These are phyloP conservation scores for Xanthoconium purpureum DNA, from an alignment of 768 basidiomycete genomes.

Conservation along the genomic window DNA sequence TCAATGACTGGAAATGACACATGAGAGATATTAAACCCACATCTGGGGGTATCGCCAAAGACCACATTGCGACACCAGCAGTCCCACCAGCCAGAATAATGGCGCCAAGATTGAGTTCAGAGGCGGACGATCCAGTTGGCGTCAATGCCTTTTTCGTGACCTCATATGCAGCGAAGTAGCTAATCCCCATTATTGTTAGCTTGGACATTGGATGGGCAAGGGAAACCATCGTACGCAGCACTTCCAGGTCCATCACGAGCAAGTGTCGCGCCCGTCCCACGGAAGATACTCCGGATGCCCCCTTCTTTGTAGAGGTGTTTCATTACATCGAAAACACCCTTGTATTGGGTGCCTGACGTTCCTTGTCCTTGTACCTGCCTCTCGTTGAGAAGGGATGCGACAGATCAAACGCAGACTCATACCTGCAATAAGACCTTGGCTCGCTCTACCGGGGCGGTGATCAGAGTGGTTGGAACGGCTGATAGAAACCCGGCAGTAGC, in stretches of 20 bases:
- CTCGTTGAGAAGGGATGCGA: conserved; percentile 10
- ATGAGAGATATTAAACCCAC: conserved; percentile 45
- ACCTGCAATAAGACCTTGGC: conserved; percentile 96
- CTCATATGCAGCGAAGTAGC: conserved; percentile 98
- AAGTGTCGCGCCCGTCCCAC: conserved; percentile 91
- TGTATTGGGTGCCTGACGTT: conserved; percentile 67
- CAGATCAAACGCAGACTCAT: conserved; percentile 11
- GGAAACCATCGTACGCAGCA: conserved; percentile 69
- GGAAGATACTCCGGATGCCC: conserved; percentile 85
- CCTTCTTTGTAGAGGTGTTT: conserved; percentile 91
- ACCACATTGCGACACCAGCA: conserved; percentile 98
- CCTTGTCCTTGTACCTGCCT: conserved; percentile 88
- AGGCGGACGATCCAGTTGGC: conserved; percentile 73
- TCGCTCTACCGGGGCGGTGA: conserved; percentile 95
- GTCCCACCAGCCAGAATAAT: conserved; percentile 90
- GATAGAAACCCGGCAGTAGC: conserved; percentile 93
- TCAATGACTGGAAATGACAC: conserved; percentile 4
- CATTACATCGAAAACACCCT: conserved; percentile 89
- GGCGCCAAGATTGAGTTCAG: conserved; percentile 79
- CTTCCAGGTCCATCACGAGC: conserved; percentile 95
- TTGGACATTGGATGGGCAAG: conserved; percentile 1
- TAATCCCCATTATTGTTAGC: conserved; percentile 30
- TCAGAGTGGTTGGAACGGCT: conserved; percentile 85
- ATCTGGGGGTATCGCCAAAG: conserved; percentile 94
- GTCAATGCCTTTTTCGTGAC: conserved; percentile 85